Conservation (phyloP, 306 rosid genomes). For the Casuarina equisetifolia region DNA sequence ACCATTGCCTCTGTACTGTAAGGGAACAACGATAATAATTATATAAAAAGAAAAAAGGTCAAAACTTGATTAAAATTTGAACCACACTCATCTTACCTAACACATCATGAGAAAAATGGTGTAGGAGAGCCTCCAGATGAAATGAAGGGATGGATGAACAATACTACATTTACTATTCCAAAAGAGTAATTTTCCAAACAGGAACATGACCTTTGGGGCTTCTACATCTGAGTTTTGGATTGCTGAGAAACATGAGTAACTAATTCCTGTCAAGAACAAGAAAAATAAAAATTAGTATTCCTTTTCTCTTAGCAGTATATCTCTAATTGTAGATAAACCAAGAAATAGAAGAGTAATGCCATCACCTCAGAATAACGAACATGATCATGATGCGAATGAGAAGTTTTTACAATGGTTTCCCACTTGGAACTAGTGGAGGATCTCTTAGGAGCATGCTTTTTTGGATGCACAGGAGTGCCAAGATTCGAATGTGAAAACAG, state of each 20-base stretch:
- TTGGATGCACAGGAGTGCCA: conserved; percentile 30
- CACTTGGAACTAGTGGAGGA: conserved; percentile 60
- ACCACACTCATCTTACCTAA: conserved; percentile 19
- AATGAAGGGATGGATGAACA: conserved; percentile 2
- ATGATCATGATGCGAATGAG: conserved; percentile 66
- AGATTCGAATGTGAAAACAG: conserved; percentile 39
- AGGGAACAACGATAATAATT: background rate
- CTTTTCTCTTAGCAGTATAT: background rate
- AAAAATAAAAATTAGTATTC: conserved; percentile 17
- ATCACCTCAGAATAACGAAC: conserved; percentile 86
- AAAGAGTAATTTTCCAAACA: conserved; percentile 13
- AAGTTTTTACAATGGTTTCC: conserved; percentile 93
- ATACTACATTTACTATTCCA: conserved; percentile 14
- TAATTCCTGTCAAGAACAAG: conserved; percentile 61
- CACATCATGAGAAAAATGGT: conserved; percentile 17
- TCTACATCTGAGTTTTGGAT: conserved; percentile 44
- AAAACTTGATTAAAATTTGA: background rate
- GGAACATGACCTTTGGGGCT: conserved; percentile 20
- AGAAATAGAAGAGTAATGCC: conserved; percentile 17
- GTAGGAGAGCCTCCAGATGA: conserved; percentile 16
- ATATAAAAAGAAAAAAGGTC: background rate
- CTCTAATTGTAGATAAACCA: conserved; percentile 7
- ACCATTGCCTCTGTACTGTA: background rate
- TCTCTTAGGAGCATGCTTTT: conserved; percentile 43
- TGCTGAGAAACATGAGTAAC: conserved; percentile 50